phyloP scores from a whole-genome alignment of 2,329 filamentous ascomycete genomes.

The Scedosporium minutisporum region DNA sequence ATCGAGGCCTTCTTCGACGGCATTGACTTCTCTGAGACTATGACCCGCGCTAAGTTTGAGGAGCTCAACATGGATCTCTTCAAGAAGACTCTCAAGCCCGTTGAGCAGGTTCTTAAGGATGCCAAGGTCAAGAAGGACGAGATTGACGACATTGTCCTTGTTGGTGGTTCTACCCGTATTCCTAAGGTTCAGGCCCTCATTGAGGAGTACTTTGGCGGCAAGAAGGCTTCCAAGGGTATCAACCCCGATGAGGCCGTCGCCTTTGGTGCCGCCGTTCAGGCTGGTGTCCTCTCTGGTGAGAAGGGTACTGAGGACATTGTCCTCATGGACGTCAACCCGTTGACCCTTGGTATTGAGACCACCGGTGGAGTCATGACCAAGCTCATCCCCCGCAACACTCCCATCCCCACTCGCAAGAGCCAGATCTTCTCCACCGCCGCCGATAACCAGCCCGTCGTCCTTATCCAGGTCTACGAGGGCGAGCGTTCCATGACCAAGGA shows the following conservation, averaged over 20 bases:
- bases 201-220: constrained; percentile 89
- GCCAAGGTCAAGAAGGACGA: constrained; percentile 95
- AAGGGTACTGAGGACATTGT: constrained; percentile 70
- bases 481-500: constrained; percentile 92
- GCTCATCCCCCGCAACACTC: constrained; percentile 88
- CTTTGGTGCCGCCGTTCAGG: constrained; percentile 94
- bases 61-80: constrained; percentile 98
- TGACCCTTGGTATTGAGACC: constrained; percentile 95
- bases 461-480: constrained; percentile 93
- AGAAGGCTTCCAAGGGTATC: constrained; percentile 98
- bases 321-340: constrained; percentile 94
- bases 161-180: constrained; percentile 98
- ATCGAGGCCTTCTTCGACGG: constrained; percentile 96
- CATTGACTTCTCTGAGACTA: constrained; percentile 95
- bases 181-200: constrained; percentile 93
- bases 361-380: constrained; percentile 97
- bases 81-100: constrained; percentile 98
- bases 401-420: constrained; percentile 91
- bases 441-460: constrained; percentile 90
- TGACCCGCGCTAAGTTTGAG: constrained; percentile 98
- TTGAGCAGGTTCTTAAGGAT: constrained; percentile 97
- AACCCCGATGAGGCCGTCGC: constrained; percentile 99
- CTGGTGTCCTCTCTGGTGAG: constrained; percentile 87
- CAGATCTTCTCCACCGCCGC: constrained; percentile 97
- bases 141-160: constrained; percentile 91